Base-by-base conservation (phyloP, 2,329 filamentous ascomycete genomes). In the Cadophora luteo-olivacea region DNA sequence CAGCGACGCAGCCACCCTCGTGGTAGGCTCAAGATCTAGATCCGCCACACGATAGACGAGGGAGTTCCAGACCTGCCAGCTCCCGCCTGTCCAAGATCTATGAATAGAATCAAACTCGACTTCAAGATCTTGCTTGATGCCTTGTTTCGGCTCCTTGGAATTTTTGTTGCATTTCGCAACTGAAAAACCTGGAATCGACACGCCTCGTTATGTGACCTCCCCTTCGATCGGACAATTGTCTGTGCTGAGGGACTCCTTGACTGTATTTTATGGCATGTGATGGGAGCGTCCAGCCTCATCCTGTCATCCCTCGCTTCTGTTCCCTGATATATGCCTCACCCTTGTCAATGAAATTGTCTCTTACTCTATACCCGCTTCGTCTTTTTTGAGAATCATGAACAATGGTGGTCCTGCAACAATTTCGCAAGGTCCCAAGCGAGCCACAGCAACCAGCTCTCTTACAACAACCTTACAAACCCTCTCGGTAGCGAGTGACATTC, bases 161-260 rank as follows among this genome's bases (percentile, higher is more conserved):
- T 45, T 19, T 58, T 60, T 22, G 33, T 38, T 60, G 33, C 57
- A 60, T 25, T 3, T 60, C 33, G 57, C 57, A 4, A 60, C 16
- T 3, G 12, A 14, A 22, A 25, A 60, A 29, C 38, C 11, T 41
- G 33, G 33, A 41, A 60, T 36, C 33, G 22, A 25, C 22, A 14
- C 33, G 19, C 19, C 33, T 58, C 32, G 51, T 55, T 57, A 22
- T 57, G 32, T 49, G 7, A 4, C 45, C 11, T 49, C n/a, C 45
- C 19, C 19, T 49, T 22, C 12, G 12, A 16, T 16, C 12, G 16
- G 16, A 19, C 12, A 19, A 45, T 45, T 45, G 14, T 45, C 6
- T 38, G 36, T 38, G 36, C 9, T 14, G 36, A 38, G 2, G 12
- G 41, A 16, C 16, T 45, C 41, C 41, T 45, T 45, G 16, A 6